These are phyloP conservation scores for Linaria vulgaris DNA, from an alignment of 257 asterid species.

Conservation along the genomic window DNA sequence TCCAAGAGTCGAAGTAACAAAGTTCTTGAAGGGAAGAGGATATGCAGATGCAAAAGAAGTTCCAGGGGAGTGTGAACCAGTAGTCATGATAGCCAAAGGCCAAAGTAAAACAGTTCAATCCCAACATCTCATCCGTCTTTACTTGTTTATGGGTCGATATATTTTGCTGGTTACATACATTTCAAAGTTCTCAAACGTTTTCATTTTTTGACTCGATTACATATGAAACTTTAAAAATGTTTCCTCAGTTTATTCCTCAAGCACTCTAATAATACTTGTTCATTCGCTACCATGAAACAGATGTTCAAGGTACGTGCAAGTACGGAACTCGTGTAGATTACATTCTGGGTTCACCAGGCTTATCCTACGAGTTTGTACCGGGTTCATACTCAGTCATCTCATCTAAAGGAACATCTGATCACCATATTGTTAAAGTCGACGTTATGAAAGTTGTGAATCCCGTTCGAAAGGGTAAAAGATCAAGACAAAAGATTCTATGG, in stretches of 20 bases:
- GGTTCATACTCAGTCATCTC: conserved; percentile 87
- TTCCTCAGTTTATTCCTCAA: no score
- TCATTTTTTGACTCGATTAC: no score
- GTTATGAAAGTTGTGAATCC: conserved; percentile 41
- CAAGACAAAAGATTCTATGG: conserved; percentile 35
- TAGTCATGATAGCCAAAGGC: conserved; percentile 92
- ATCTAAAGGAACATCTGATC: conserved; percentile 93
- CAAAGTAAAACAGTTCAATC: conserved; percentile 52
- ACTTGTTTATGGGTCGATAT: background rate
- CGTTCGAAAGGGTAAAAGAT: conserved; percentile 25
- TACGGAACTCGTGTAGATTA: conserved; percentile 92
- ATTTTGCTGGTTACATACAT: no score
- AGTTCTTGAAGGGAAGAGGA: conserved; percentile 61
- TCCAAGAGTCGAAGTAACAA: conserved; percentile 72
- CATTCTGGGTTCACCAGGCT: conserved; percentile 53
- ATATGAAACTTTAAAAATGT: no score
- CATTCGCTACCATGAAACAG: conserved; percentile 33
- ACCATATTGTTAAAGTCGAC: conserved; percentile 86
- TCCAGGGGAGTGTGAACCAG: conserved; percentile 82
- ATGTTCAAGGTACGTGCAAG: conserved; percentile 93
- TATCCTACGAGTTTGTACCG: conserved; percentile 64
- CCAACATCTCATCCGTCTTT: background rate
- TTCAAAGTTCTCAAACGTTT: no score
- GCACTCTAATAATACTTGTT: no score
- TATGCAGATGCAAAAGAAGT: conserved; percentile 72